Percentiles rank a stretch among this genome's conserved stretches.
phyloP scores from a whole-genome alignment of 768 basidiomycete genomes.

The Infundibulicybe gibba region DNA sequence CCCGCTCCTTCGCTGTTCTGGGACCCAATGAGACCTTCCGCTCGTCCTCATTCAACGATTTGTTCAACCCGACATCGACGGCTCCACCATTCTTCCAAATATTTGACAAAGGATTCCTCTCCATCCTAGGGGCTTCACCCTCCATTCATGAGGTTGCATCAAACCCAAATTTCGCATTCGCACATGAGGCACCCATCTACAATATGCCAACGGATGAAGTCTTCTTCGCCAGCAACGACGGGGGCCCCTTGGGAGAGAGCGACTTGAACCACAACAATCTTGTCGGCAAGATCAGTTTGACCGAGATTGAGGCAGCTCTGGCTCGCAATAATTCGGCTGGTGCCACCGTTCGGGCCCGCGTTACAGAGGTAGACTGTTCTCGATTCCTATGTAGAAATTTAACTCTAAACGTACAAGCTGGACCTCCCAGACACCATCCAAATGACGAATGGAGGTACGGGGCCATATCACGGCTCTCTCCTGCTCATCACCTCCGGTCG shows the following conservation, averaged over 20 bases:
- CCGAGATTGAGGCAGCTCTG: conserved; percentile 46
- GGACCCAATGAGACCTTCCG: conserved; percentile 37
- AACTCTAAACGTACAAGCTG: conserved; percentile 34
- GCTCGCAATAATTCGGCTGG: conserved; percentile 23
- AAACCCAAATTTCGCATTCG: conserved; percentile 62
- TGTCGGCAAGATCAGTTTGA: conserved; percentile 59
- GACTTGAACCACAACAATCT: conserved; percentile 62
- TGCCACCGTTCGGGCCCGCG: conserved; percentile 42
- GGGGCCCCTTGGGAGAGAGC: conserved; percentile 60
- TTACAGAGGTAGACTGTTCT: conserved; percentile 28
- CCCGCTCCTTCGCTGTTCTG: conserved; percentile 48
- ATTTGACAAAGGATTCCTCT: conserved; percentile 49
- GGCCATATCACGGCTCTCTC: conserved; percentile 54
- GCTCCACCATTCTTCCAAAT: conserved; percentile 57
- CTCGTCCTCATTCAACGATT: conserved; percentile 29
- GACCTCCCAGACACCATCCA: conserved; percentile 54
- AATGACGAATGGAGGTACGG: conserved; percentile 71
- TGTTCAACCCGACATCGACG: conserved; percentile 61
- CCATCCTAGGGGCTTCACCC: conserved; percentile 54
- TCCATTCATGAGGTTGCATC: conserved; percentile 57
- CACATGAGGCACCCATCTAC: conserved; percentile 78
- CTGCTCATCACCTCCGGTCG: conserved; percentile 66
- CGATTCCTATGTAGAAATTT: neutral
- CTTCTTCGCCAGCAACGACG: conserved; percentile 70
- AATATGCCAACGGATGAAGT: conserved; percentile 65